Evolutionary conservation across 495 filamentous ascomycete species (phyloP), one percentile per base, ranked within the genome.

Genomic region (Venustampulla echinocandica): DNA sequence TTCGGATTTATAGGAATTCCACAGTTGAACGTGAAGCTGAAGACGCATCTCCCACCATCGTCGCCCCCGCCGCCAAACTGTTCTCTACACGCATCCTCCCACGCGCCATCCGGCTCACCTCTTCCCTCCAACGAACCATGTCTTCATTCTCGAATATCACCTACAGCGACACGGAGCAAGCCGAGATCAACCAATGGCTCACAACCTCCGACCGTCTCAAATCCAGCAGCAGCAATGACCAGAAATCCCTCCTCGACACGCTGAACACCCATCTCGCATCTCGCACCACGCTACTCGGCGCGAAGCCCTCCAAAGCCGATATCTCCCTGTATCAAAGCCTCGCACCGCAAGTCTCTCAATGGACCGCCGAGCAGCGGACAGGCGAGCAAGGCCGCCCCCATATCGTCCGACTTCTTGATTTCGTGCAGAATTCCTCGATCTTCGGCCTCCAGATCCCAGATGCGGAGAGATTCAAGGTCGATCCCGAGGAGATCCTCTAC

Each of bases 261-360:
- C 73, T 98, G 47, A 95, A 97, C 67, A 72, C 76, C 42, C 86
- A 94, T 66, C 80, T 98, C 34, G 81, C 87, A 21, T 84, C 81
- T 44, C 86, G 88, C 49, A 92, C 89, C 46, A 96, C 90, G 13
- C 69, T 95, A 37, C 80, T 97, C 11, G 90, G 90, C 51, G 76
- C 77, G 62, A 96, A 95, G 70, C 85, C 90, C 37, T 92, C 85
- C 44, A 77, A 88, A 60, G 92, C 90, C 44, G 92, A 98, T 59
- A 68, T 94, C 42, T 85, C 85, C 46, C 73, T 90, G 44, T 98
- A 94, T 68, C 74, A 87, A 54, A 71, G 84, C 33, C 68, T 95
- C 15, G 85, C 83, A 17, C 84, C 90, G 15, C 54, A 81, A 3
- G 86, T 96, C 45, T 77, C 80, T 58, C 73, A 74, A 47, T 96